These are phyloP conservation scores for Globisporangium irregulare DNA, from an alignment of 352 stramenopile genomes.

Conservation along the genomic window DNA sequence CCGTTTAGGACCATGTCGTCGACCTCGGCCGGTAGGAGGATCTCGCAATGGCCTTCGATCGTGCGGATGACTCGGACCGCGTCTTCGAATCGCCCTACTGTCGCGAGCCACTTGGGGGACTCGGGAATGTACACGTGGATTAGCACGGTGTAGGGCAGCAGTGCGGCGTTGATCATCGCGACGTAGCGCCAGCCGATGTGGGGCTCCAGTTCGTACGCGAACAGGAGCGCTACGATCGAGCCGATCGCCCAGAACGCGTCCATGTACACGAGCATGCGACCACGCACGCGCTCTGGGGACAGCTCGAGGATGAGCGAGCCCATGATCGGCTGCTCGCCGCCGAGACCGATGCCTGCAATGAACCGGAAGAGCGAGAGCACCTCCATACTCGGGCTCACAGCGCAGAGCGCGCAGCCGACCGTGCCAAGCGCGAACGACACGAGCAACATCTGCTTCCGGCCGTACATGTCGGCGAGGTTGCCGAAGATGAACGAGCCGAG, in stretches of 20 bases:
- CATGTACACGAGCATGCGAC: constrained; percentile 24
- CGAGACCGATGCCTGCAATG: constrained; percentile 13
- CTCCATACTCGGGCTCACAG: not conserved
- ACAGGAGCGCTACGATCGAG: constrained; percentile 14
- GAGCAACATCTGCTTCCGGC: constrained; percentile 21
- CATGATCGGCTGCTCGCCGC: constrained; percentile 25
- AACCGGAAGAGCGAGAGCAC: constrained; percentile 8
- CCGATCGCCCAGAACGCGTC: constrained; percentile 27
- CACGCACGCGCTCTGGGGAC: constrained; percentile 21
- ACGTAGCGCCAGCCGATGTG: constrained; percentile 10
- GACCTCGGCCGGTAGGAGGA: constrained; percentile 2
- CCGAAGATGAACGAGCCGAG: constrained; percentile 17
- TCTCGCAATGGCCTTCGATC: constrained; percentile 8
- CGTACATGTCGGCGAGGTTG: constrained; percentile 21
- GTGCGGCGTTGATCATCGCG: not conserved
- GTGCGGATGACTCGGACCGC: constrained; percentile 9
- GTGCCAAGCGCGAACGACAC: not conserved
- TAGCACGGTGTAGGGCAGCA: constrained; percentile 4
- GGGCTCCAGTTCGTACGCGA: constrained; percentile 6
- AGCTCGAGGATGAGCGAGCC: constrained; percentile 26
- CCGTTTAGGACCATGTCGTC: constrained; percentile 6
- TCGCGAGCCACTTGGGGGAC: constrained; percentile 14
- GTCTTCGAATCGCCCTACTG: constrained; percentile 12
- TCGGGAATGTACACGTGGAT: constrained; percentile 10
- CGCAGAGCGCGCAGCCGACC: constrained; percentile 4